These are phyloP conservation scores for Malus hybrid DNA, from an alignment of 331 rosid species.

Conservation along the genomic window DNA sequence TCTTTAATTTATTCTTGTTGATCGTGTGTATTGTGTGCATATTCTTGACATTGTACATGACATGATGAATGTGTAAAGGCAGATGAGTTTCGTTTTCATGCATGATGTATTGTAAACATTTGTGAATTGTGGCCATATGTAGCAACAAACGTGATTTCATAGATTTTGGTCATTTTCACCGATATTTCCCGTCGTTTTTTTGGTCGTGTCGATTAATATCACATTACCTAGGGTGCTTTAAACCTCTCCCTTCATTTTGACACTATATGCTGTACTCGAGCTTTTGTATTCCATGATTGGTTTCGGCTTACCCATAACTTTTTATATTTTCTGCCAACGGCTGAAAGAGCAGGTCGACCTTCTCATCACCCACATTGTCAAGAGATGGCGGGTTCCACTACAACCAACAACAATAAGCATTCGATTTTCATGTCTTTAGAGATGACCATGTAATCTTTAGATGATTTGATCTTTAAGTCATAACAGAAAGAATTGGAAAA, in stretches of 20 bases:
- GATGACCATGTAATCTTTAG: neutral
- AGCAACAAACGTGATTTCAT: too few relatives aligned
- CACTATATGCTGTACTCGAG: too few relatives aligned
- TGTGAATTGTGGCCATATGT: neutral
- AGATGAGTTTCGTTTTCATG: neutral
- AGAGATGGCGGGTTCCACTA: slow-evolving; percentile 85
- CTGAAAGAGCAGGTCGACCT: slow-evolving; percentile 51
- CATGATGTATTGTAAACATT: neutral
- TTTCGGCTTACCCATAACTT: too few relatives aligned
- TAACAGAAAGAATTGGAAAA: neutral
- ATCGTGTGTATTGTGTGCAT: slow-evolving; percentile 9
- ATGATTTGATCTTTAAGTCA: neutral
- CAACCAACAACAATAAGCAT: neutral
- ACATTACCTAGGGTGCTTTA: slow-evolving; percentile 28
- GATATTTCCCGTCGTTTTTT: neutral
- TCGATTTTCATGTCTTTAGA: neutral
- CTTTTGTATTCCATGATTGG: too few relatives aligned
- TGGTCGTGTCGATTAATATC: neutral
- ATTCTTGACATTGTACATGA: slow-evolving; percentile 20
- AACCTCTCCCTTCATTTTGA: slow-evolving; percentile 10
- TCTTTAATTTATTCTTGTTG: neutral
- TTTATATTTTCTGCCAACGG: slow-evolving; percentile 17
- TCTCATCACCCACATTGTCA: slow-evolving; percentile 44
- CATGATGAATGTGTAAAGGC: slow-evolving; percentile 11
- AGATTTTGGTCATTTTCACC: neutral